Percentiles rank a stretch among this genome's conserved stretches.
These are phyloP conservation scores for Pseudogymnoascus sp. DNA, from an alignment of 2,329 filamentous ascomycete genomes.

Conservation along the genomic window DNA sequence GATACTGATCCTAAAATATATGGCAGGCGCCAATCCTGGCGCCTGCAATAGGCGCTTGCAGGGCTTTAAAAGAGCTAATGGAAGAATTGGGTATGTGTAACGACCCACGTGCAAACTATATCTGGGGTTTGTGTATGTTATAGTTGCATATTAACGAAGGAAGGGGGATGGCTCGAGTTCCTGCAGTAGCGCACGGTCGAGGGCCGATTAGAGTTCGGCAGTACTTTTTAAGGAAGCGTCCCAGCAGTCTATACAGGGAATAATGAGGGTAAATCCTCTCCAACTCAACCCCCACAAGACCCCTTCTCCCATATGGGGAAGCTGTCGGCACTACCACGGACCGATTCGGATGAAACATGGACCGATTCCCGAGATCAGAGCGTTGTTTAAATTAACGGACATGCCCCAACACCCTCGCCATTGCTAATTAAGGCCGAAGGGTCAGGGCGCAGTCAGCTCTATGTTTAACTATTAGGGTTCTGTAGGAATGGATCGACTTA, in stretches of 20 bases:
- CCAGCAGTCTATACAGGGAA: neutral
- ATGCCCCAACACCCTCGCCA: neutral
- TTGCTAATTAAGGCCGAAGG: neutral
- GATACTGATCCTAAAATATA: neutral
- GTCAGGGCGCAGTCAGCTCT: neutral
- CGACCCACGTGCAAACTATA: neutral
- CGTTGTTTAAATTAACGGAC: neutral
- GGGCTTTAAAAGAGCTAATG: neutral
- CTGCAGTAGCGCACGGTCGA: constrained; percentile 5
- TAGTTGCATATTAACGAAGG: neutral
- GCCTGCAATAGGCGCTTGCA: neutral
- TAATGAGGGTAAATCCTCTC: neutral
- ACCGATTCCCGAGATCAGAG: neutral
- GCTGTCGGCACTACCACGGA: neutral
- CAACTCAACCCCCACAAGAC: neutral
- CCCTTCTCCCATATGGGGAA: neutral
- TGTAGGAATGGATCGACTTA: neutral
- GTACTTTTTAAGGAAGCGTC: neutral
- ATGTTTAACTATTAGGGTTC: neutral
- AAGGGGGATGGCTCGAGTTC: neutral
- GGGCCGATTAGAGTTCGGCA: constrained; percentile 4
- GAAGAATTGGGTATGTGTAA: neutral
- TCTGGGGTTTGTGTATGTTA: neutral
- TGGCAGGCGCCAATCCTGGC: neutral
- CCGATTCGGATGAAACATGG: neutral